Evolutionary conservation across 257 asterid genomes (phyloP).

Genomic region (Solanum peruvianum): DNA sequence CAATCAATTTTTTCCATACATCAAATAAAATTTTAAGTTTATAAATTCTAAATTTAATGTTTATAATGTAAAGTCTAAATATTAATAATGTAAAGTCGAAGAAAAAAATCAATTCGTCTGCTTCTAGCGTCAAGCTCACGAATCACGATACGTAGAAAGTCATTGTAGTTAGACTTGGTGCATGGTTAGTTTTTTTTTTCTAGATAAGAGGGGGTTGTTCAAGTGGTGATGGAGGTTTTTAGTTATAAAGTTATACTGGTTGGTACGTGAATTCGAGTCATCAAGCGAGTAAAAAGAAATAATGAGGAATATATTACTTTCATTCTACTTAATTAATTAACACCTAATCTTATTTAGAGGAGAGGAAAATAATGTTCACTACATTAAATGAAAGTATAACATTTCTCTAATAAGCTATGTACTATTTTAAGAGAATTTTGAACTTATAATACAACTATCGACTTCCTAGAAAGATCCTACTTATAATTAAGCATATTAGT

Average conservation of each 20-base stretch:
- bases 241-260: neutral
- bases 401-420: too few relatives aligned
- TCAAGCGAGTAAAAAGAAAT: accelerated
- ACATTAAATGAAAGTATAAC: neutral
- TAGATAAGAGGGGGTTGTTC: neutral
- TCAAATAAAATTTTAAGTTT: neutral
- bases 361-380: neutral
- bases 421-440: too few relatives aligned
- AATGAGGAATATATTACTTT: neutral
- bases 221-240: neutral
- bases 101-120: neutral
- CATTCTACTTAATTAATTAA: neutral
- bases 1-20: neutral
- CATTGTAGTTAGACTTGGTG: neutral
- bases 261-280: neutral
- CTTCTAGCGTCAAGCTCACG: neutral
- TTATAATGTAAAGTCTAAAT: neutral
- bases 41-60: neutral
- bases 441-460: too few relatives aligned
- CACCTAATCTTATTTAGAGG: neutral
- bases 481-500: neutral
- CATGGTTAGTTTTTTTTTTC: neutral
- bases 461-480: too few relatives aligned
- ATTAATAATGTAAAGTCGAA: neutral
- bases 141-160: neutral